These are phyloP conservation scores for Venturiaceae sp. DNA, from an alignment of 2,329 filamentous ascomycete species.

Conservation along the genomic window DNA sequence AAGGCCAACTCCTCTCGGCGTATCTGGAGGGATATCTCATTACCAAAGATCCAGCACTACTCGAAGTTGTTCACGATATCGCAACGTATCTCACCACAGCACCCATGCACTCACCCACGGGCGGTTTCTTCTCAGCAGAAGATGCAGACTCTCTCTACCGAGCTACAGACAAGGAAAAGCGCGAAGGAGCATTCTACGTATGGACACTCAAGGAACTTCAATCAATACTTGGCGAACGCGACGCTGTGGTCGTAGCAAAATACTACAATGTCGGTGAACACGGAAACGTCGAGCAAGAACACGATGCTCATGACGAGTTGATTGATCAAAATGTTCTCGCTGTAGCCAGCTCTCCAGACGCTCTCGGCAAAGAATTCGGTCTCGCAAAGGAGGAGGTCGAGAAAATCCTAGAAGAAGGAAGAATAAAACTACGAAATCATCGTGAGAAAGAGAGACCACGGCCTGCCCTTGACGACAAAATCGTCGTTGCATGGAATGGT, in stretches of 20 bases:
- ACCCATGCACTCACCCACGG: constrained; percentile 56
- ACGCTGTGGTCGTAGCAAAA: constrained; percentile 62
- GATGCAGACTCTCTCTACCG: constrained; percentile 76
- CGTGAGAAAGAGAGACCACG: constrained; percentile 64
- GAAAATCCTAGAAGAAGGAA: constrained; percentile 56
- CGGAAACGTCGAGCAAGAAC: constrained; percentile 73
- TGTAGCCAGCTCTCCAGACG: constrained; percentile 55
- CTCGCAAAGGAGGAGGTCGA: constrained; percentile 60
- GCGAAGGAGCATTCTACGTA: constrained; percentile 88
- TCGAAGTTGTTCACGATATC: constrained; percentile 70
- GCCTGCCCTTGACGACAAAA: constrained; percentile 78
- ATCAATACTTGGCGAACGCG: constrained; percentile 57
- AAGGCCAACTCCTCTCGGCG: constrained; percentile 71
- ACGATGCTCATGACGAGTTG: constrained; percentile 89
- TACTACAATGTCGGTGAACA: constrained; percentile 79
- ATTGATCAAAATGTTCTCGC: constrained; percentile 86
- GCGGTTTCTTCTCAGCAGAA: constrained; percentile 81
- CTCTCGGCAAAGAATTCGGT: constrained; percentile 66
- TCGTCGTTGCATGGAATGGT: constrained; percentile 81
- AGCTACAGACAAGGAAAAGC: constrained; percentile 67
- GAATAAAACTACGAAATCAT: constrained; percentile 58
- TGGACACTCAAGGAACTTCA: constrained; percentile 88
- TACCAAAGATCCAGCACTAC: constrained; percentile 38
- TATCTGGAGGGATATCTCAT: constrained; percentile 81
- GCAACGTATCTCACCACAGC: constrained; percentile 73